Evolutionary conservation across 768 basidiomycete genomes (phyloP), one percentile per base, ranked within the genome.

Genomic region (Pisolithus tinctorius): DNA sequence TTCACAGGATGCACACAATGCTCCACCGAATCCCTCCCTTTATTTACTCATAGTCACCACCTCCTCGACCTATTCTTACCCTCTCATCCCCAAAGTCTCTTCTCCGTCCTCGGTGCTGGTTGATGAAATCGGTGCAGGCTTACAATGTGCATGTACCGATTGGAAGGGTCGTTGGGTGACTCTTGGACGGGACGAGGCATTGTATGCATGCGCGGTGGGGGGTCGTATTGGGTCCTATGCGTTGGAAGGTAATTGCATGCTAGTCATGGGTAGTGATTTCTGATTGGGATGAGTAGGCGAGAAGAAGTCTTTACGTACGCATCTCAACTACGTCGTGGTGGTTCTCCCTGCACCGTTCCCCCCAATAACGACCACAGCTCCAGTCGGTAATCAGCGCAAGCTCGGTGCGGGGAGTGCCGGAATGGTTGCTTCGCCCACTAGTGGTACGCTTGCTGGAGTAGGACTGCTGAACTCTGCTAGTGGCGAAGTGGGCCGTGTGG

Each of bases 21-120:
- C 53, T 2, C 53, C 37, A 11, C 69, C 73, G 4, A 59, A 65
- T n/a, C 65, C 72, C 2, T 72, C 74, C 17, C 62, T 81, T 14
- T 80, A 81, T 60, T 75, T 97, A 6, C 87, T 93, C 65, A 85
- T 98, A 42, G 86, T 87, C n/a, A 97, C 94, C 0, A 91, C 85
- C 0, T 86, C 85, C 50, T 79, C 83, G 29, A 88, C 93, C 1
- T 72, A 95, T 23, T 78, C 80, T 6, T 86, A 92, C 60, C 82
- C 85, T 31, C 82, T 84, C 0, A 78, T 86, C 0, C 88, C 89
- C 0, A 78, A 79, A 53, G 82, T 83, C 1, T 83, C 79, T 57
- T 84, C 84, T 9, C 81, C 79, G 4, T 63, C 81, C 3, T 77
- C 89, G 1, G 71, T 75, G 0, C 81, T 83, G 0, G 80, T 96